These are phyloP conservation scores for Boletus tomentosulus DNA, from an alignment of 768 basidiomycete species.

Conservation along the genomic window DNA sequence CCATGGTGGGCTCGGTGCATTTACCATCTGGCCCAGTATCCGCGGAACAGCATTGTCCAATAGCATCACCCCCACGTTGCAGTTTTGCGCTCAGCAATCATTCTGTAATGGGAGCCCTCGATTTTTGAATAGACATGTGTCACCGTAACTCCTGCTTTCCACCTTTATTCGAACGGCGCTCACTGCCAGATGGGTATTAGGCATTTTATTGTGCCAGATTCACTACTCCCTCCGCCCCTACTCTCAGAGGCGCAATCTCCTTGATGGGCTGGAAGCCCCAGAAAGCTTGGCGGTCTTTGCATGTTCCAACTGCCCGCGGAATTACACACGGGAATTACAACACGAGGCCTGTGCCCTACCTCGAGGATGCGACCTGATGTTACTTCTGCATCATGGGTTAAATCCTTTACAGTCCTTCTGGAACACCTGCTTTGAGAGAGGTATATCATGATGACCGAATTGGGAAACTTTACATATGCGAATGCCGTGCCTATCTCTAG, in stretches of 20 bases:
- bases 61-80: neutral
- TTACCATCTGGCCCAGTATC: slow-evolving; percentile 5
- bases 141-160: neutral
- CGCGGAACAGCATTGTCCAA: slow-evolving; percentile 12
- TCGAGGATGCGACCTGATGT: slow-evolving; percentile 2
- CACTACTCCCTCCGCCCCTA: neutral
- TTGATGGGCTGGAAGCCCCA: slow-evolving; percentile 4
- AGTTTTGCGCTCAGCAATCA: neutral
- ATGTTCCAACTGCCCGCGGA: slow-evolving; percentile 21
- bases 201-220: slow-evolving; percentile 4
- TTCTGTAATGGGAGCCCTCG: neutral
- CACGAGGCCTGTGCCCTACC: slow-evolving; percentile 10
- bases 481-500: slow-evolving; percentile 6
- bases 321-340: slow-evolving; percentile 14
- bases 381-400: neutral
- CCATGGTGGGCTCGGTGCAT: slow-evolving; percentile 1
- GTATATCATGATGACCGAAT: neutral
- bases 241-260: slow-evolving; percentile 2
- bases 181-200: neutral
- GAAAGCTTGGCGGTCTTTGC: slow-evolving; percentile 16
- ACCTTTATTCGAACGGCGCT: slow-evolving; percentile 1
- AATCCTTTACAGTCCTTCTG: neutral
- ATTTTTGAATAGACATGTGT: slow-evolving; percentile 9
- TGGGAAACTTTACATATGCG: slow-evolving; percentile 2
- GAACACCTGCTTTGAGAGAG: neutral